A percentile compares a stretch with the other conserved stretches of the same genome.
phyloP scores from a whole-genome alignment of 106 monocot species.

The Dendrobium officinale region DNA sequence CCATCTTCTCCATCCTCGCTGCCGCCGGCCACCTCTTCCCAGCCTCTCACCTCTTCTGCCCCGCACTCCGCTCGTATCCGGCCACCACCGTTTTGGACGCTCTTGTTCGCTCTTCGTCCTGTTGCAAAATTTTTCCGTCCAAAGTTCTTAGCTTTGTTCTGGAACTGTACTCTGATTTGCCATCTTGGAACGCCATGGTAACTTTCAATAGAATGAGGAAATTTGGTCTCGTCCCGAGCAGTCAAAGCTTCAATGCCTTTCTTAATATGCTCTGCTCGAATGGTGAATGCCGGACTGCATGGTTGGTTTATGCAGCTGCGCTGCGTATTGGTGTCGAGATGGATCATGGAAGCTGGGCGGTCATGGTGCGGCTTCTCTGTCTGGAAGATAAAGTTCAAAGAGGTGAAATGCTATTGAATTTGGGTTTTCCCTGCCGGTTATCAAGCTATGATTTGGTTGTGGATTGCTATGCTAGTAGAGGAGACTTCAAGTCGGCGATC shows the following conservation, averaged over 20 bases:
- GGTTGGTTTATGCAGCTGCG: conserved; percentile 14
- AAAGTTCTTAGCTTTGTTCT: conserved; percentile 23
- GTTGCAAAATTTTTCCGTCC: neutral
- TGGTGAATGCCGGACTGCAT: neutral
- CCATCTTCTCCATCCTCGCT: conserved; percentile 21
- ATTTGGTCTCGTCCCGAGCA: conserved; percentile 1
- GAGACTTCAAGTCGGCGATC: conserved; percentile 24
- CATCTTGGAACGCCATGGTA: conserved; percentile 10
- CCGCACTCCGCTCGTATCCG: conserved; percentile 10
- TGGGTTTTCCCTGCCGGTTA: neutral
- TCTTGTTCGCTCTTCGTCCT: conserved; percentile 1
- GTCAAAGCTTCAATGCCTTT: conserved; percentile 18
- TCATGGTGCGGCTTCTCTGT: conserved; percentile 28
- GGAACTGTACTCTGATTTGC: conserved; percentile 14
- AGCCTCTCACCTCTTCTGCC: conserved; percentile 20
- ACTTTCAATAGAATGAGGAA: conserved; percentile 15
- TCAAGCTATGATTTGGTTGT: conserved; percentile 24
- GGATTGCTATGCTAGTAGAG: conserved; percentile 20
- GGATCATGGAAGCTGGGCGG: conserved; percentile 22
- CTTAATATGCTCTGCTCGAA: conserved; percentile 19
- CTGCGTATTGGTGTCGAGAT: conserved; percentile 16
- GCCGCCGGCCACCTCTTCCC: conserved; percentile 7
- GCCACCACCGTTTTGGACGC: conserved; percentile 9
- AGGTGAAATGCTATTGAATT: conserved; percentile 12
- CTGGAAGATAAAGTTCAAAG: conserved; percentile 21